A percentile compares a stretch with the other conserved stretches of the same genome.
Conservation (phyloP, 164 flowering plant genomes). For the Aristolochia californica region DNA sequence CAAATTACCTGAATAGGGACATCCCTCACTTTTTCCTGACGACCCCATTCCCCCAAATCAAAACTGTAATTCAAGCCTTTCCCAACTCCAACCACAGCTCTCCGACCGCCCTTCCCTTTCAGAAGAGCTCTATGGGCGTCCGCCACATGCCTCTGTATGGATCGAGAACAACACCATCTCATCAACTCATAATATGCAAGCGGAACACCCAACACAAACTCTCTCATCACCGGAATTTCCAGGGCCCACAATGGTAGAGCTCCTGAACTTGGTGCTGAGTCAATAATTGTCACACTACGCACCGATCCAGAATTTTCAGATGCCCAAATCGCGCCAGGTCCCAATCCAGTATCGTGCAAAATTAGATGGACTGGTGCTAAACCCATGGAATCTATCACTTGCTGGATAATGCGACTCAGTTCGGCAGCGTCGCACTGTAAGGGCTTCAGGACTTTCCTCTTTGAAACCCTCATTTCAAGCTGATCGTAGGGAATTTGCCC, state of each 20-base stretch:
- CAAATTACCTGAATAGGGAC: conserved; percentile 73
- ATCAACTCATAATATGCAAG: conserved; percentile 32
- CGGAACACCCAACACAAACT: conserved; percentile 39
- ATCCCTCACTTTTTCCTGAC: conserved; percentile 38
- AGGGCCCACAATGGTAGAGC: conserved; percentile 66
- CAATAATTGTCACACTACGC: conserved; percentile 66
- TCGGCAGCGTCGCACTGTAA: conserved; percentile 51
- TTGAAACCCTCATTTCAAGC: conserved; percentile 19
- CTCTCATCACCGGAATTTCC: conserved; percentile 49
- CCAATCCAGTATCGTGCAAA: conserved; percentile 72
- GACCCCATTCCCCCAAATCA: conserved; percentile 70
- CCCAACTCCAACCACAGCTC: conserved; percentile 45
- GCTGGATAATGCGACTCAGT: conserved; percentile 58
- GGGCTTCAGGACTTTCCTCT: conserved; percentile 23
- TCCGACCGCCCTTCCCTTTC: conserved; percentile 56
- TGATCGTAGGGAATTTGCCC: conserved; percentile 70
- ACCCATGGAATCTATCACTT: conserved; percentile 55
- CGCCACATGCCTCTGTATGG: conserved; percentile 20
- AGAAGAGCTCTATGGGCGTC: conserved; percentile 67
- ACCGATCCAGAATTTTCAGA: conserved; percentile 29
- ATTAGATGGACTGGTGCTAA: conserved; percentile 79
- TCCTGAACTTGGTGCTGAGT: conserved; percentile 25
- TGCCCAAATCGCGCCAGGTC: conserved; percentile 55
- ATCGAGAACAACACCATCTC: conserved; percentile 40
- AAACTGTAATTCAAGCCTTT: conserved; percentile 64